Percentiles rank a stretch among this genome's conserved stretches.
phyloP scores from a whole-genome alignment of 1,284 basidiomycete genomes.

The Sanghuangporus sanghuang region DNA sequence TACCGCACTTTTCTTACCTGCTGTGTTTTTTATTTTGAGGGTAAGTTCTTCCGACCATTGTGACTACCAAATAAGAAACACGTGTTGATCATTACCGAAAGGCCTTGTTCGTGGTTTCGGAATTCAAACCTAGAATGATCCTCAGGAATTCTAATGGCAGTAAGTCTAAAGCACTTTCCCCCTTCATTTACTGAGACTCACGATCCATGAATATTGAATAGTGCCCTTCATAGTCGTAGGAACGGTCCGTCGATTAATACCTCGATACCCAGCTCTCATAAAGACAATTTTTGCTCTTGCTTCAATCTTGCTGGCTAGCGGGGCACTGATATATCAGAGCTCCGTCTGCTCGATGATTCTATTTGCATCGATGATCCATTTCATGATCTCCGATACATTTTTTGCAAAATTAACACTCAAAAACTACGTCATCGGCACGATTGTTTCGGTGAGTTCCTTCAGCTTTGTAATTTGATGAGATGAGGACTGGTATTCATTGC shows the following conservation, averaged over 20 bases:
- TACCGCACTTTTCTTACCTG: not conserved
- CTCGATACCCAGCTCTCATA: not conserved
- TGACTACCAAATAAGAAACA: not conserved
- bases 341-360: not conserved
- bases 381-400: not conserved
- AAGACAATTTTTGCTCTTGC: not conserved
- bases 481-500: not conserved
- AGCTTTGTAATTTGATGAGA: not conserved
- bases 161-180: not conserved
- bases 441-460: not conserved
- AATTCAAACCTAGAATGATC: not conserved
- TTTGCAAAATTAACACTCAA: not conserved
- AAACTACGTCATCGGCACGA: not conserved
- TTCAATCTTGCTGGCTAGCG: not conserved
- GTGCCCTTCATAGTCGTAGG: not conserved
- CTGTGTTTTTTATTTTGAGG: not conserved
- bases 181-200: not conserved
- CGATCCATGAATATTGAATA: not conserved
- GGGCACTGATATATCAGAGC: not conserved
- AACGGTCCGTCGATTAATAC: not conserved
- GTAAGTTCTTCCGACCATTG: not conserved
- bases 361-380: constrained; percentile 3
- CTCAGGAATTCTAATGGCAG: not conserved
- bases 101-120: not conserved
- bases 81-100: not conserved